Percentiles rank a stretch among this genome's conserved stretches.
phyloP scores from a whole-genome alignment of 2,329 filamentous ascomycete species.

The Diplodia intermedia region DNA sequence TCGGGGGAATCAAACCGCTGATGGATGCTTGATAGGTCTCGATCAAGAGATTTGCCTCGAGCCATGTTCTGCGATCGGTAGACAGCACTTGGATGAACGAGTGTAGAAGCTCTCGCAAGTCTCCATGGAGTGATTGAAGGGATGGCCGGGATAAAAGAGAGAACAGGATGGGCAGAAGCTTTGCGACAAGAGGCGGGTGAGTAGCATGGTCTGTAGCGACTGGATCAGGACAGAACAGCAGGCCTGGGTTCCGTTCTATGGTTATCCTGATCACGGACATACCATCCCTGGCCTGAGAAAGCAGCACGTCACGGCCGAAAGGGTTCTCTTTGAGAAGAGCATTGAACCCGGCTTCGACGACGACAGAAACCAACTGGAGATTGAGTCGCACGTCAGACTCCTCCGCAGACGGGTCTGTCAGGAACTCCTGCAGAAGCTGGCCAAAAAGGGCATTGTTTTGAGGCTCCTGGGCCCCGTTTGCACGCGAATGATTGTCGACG shows the following conservation, averaged over 20 bases:
- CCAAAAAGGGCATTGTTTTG: constrained; percentile 77
- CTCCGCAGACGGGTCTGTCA: constrained; percentile 56
- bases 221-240: constrained; percentile 56
- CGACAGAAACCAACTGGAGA: constrained; percentile 84
- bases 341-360: constrained; percentile 79
- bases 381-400: constrained; percentile 77
- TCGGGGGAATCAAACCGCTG: constrained; percentile 45
- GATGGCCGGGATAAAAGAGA: constrained; percentile 54
- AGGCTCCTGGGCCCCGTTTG: constrained; percentile 65
- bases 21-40: constrained; percentile 51
- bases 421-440: constrained; percentile 71
- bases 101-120: constrained; percentile 46
- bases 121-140: constrained; percentile 51
- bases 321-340: constrained; percentile 71
- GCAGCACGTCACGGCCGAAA: constrained; percentile 66
- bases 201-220: constrained; percentile 42
- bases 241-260: constrained; percentile 74
- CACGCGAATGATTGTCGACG: constrained; percentile 77
- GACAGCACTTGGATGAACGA: constrained; percentile 47
- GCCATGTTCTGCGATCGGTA: constrained; percentile 46
- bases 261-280: constrained; percentile 78
- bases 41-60: constrained; percentile 43
- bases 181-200: constrained; percentile 58
- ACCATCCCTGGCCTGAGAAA: constrained; percentile 71
- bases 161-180: constrained; percentile 62